Evolutionary conservation across 805 yeast species (phyloP), one percentile per base, ranked within the genome.

Genomic region (Spathaspora arborariae): DNA sequence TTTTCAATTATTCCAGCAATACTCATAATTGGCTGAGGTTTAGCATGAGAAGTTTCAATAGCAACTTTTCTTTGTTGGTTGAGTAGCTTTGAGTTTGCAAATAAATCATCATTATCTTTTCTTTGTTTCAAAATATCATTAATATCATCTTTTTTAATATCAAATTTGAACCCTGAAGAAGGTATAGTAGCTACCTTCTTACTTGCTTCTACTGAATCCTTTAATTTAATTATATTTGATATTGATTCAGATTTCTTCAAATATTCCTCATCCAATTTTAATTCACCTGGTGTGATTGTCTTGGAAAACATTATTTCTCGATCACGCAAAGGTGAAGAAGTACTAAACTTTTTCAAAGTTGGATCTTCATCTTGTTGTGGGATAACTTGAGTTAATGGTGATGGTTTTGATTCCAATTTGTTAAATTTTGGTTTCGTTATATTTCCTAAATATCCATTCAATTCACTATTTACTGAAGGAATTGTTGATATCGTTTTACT

Each of bases 151-250:
- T 62, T 59, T 39, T 65, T 64, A 16, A 68, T 60, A 3, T 61
- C 56, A 46, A 70, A 70, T 33, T 65, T 58, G 56, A 70, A 70
- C 1, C 72, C 75, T 2, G 65, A 57, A 39, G 72, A 67, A 24
- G 75, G 75, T 20, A 22, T 21, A 6, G 20, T 54, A 1, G 34
- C 42, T 7, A 24, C 33, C 24, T 26, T 44, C 6, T 26, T 16
- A 10, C 47, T 42, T 5, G 19, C 39, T 16, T 9, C 21, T 44
- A 38, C 44, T 7, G 42, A 36, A 19, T 61, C 66, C 40, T 67
- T 70, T 11, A 70, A 47, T 46, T 65, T 67, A 39, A 69, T 64
- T 9, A 63, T 48, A 45, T 59, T 58, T 1, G 70, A 57, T 4
- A 60, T 30, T 20, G 57, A 61, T 33, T 65, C 59, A 4, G 61